Evolutionary conservation across 2,329 filamentous ascomycete species (phyloP).

Genomic region (Ophiocordyceps camponoti-saundersi): DNA sequence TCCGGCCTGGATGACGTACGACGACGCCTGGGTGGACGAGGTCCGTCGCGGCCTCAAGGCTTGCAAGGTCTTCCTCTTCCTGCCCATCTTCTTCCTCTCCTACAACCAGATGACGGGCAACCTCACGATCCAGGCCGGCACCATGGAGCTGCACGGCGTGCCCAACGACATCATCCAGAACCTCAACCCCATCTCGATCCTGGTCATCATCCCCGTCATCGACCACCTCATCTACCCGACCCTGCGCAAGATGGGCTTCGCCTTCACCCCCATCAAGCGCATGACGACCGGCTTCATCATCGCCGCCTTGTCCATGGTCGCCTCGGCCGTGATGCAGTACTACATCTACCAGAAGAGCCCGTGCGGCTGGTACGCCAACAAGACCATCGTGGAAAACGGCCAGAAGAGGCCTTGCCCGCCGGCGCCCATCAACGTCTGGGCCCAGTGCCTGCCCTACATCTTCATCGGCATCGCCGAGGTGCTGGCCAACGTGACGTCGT

Average conservation of each 20-base stretch:
- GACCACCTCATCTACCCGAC: slow-evolving; percentile 54
- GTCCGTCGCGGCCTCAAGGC: slow-evolving; percentile 52
- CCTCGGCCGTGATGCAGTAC: slow-evolving; percentile 37
- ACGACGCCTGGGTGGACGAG: slow-evolving; percentile 71
- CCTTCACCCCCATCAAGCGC: slow-evolving; percentile 60
- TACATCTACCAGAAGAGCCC: slow-evolving; percentile 47
- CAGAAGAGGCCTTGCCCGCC: slow-evolving; percentile 28
- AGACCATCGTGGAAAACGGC: slow-evolving; percentile 5
- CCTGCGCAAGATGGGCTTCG: slow-evolving; percentile 44
- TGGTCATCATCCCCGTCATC: slow-evolving; percentile 58
- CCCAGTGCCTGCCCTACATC: slow-evolving; percentile 33
- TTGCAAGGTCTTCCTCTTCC: slow-evolving; percentile 56
- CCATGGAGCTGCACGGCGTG: slow-evolving; percentile 50
- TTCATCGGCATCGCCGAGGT: slow-evolving; percentile 35
- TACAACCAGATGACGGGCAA: slow-evolving; percentile 46
- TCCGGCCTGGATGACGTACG: slow-evolving; percentile 64
- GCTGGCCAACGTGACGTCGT: slow-evolving; percentile 38
- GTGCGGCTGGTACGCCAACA: slow-evolving; percentile 39
- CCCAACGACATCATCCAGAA: slow-evolving; percentile 68
- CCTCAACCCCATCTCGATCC: slow-evolving; percentile 56
- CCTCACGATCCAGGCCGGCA: slow-evolving; percentile 45
- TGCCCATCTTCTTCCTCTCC: slow-evolving; percentile 44
- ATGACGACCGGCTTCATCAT: slow-evolving; percentile 55
- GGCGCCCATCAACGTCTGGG: slow-evolving; percentile 49
- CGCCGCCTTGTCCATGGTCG: slow-evolving; percentile 43